Evolutionary conservation across 768 basidiomycete species (phyloP), one percentile per base, ranked within the genome.

Genomic region (Pleurotus giganteus): DNA sequence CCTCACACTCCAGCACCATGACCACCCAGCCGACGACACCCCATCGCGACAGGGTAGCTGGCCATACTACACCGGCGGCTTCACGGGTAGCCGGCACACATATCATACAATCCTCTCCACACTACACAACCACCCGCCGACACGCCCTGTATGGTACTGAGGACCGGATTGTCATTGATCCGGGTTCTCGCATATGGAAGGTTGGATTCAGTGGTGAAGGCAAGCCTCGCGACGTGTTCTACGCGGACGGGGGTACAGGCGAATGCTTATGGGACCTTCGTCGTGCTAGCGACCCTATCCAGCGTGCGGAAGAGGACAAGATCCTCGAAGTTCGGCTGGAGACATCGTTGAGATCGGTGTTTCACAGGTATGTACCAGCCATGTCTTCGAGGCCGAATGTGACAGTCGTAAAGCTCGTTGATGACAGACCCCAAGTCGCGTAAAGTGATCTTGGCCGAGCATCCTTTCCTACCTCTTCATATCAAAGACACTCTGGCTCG

Each of bases 181-280:
- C 94, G 21, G 97, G 97, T 17, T 94, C 91, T 43, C 79, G 88
- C 51, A 81, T 94, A 57, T 98, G 96, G 95, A 97, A 95, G 73
- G 91, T 95, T 9, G 97, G 97, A 2, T 98, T 98, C 74, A 95
- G 94, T 63, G 96, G 96, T 12, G 97, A 99, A 74, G 86, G 94
- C 3, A 80, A 85, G 56, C 94, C 97, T 7, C 72, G 97, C 62
- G 89, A 93, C 54, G 86, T 94, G n/a, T 90, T 96, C 67, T 82
- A 80, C 61, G 78, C 84, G 0, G 77, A 76, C 12, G 65, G 71
- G 12, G 63, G 71, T 27, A 70, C 64, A 11, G 76, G 75, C 3
- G 61, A 69, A 39, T 66, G 81, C 0, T 63, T 91, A 24, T 91
- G 90, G 88, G 76, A 71, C 19, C 78, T 87, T 53, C 76, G 71